These are phyloP conservation scores for Anthracocystis walkeri DNA, from an alignment of 1,284 basidiomycete species.

Conservation along the genomic window DNA sequence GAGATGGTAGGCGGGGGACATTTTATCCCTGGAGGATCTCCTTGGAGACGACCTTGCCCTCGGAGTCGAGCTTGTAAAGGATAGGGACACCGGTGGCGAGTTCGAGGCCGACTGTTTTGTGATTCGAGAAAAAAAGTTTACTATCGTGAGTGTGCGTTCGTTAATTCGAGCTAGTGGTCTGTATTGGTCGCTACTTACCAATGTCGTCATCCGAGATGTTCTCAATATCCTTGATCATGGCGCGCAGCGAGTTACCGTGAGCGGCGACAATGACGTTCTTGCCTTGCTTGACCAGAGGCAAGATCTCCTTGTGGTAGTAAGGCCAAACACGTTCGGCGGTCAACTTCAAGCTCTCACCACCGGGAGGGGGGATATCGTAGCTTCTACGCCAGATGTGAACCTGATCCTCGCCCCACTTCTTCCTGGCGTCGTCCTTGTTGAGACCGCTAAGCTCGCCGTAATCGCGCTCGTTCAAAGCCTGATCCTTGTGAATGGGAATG, in stretches of 20 bases:
- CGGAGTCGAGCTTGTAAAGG: slow-evolving; percentile 70
- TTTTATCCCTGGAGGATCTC: slow-evolving; percentile 58
- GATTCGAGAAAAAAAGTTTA: neutral
- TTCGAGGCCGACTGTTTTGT: slow-evolving; percentile 69
- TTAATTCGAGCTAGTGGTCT: neutral
- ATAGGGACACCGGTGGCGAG: slow-evolving; percentile 71
- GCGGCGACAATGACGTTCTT: slow-evolving; percentile 71
- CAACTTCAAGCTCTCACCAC: slow-evolving; percentile 71
- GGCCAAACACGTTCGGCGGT: slow-evolving; percentile 71
- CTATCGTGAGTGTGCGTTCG: neutral
- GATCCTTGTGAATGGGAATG: slow-evolving; percentile 69
- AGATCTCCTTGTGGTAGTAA: slow-evolving; percentile 71
- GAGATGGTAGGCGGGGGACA: no score
- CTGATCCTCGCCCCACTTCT: slow-evolving; percentile 72
- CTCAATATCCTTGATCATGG: slow-evolving; percentile 71
- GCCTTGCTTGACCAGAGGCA: slow-evolving; percentile 69
- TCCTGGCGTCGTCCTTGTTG: slow-evolving; percentile 71
- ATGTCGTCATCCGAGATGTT: slow-evolving; percentile 70
- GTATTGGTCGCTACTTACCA: slow-evolving; percentile 30
- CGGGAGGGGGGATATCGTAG: slow-evolving; percentile 71
- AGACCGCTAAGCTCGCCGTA: slow-evolving; percentile 71
- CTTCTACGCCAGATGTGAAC: slow-evolving; percentile 71
- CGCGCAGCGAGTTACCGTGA: slow-evolving; percentile 71
- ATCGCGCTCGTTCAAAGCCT: slow-evolving; percentile 72
- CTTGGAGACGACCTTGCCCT: slow-evolving; percentile 68